These are phyloP conservation scores for Tilletia setariae DNA, from an alignment of 1,284 basidiomycete genomes.

Conservation along the genomic window DNA sequence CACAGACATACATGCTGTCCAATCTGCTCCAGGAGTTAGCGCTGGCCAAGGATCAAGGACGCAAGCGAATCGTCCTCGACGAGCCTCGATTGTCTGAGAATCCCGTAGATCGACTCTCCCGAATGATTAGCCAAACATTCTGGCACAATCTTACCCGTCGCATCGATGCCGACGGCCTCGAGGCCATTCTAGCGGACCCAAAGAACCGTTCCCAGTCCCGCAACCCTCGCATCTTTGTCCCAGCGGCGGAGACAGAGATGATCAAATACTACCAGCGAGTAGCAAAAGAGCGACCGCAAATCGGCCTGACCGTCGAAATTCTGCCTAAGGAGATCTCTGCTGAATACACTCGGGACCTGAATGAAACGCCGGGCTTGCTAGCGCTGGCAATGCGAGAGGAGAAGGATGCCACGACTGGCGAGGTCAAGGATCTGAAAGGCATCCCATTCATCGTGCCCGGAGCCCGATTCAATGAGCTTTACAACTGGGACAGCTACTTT, in stretches of 20 bases:
- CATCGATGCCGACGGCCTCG: constrained; percentile 93
- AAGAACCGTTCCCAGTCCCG: constrained; percentile 63
- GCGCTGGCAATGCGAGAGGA: constrained; percentile 89
- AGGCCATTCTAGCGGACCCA: constrained; percentile 92
- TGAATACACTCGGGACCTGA: constrained; percentile 83
- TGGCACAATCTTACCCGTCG: constrained; percentile 95
- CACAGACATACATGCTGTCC: constrained; percentile 79
- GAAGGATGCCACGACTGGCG: constrained; percentile 59
- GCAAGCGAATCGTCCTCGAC: constrained; percentile 95
- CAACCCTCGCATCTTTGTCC: constrained; percentile 84
- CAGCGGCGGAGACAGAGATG: constrained; percentile 86
- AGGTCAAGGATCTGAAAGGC: constrained; percentile 72
- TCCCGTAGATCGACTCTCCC: constrained; percentile 89
- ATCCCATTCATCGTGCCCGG: constrained; percentile 93
- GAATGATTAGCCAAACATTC: constrained; percentile 98
- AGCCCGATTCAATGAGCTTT: constrained; percentile 92
- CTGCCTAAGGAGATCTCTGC: constrained; percentile 87
- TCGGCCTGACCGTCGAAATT: constrained; percentile 84
- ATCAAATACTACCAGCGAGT: constrained; percentile 76
- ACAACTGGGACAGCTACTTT: constrained; percentile 68
- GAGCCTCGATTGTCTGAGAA: constrained; percentile 94
- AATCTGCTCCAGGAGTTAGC: constrained; percentile 98
- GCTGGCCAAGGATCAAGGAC: constrained; percentile 87
- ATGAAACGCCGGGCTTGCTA: constrained; percentile 86
- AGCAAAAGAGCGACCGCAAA: constrained; percentile 60